Base-by-base conservation (phyloP, 2,329 filamentous ascomycete genomes). In the Chaetoscypha palmicola region DNA sequence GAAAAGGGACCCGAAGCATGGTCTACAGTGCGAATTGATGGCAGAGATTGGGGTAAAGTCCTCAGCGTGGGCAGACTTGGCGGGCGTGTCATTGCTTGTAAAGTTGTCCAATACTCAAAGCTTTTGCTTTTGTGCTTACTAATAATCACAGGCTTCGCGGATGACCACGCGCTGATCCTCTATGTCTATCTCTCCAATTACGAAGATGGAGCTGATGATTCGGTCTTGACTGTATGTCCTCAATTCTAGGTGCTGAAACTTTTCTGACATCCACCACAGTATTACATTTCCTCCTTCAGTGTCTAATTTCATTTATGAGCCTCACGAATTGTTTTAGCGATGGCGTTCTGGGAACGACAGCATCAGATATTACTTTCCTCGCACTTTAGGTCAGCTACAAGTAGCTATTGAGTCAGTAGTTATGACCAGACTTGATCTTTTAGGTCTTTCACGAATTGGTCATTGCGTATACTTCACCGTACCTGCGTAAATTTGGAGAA, bases 31-130 rank as follows among this genome's bases (percentile, higher is more conserved):
- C 75, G 86, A 41, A 89, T 97, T 19, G 92, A 97, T 66, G 92
- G 89, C 24, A 84, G 81, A 62, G 92, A 98, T 62, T 97, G 92
- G 91, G 88, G 88, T 23, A 80, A 79, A 54, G 91, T 97, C n/a
- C 71, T 98, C 53, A 94, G 88, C 63, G 90, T 97, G 10, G 91
- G 91, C 1, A 74, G 90, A 39, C 68, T 97, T 22, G 91, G 92
- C 55, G 91, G 89, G 1, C 76, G 88, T 54, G 91, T 97, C 40
- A 92, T 97, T 69, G 92, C 90, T 45, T 96, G 90, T 81, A 51
- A 67, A 76, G 60, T 14, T 11, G 33, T 11, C 11, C 11, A 14
- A 10, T 14, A 59, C 32, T 24, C 11, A 41, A 9, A 20, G n/a
- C n/a, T n/a, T n/a, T n/a, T n/a, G 12, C 26, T 31, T 14, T 14